These are phyloP conservation scores for Dentipellis fragilis DNA, from an alignment of 768 basidiomycete species.

Conservation along the genomic window DNA sequence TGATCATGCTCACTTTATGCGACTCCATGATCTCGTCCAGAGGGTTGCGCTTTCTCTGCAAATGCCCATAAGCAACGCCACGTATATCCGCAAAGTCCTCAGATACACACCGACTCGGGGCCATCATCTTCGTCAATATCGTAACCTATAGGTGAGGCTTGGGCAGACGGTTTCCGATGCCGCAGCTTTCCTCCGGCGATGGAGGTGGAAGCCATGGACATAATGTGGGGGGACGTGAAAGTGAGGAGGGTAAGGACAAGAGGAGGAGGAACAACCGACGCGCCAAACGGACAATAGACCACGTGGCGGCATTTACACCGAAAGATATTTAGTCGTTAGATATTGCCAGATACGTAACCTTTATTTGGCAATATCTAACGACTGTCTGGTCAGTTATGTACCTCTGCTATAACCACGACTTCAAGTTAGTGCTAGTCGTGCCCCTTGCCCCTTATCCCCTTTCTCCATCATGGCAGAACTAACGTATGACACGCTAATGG, in stretches of 20 bases:
- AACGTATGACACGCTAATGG: slow-evolving; percentile 64
- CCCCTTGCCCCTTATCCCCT: too few species aligned
- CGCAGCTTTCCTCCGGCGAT: neutral
- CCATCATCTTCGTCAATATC: slow-evolving; percentile 2
- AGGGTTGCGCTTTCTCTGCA: slow-evolving; percentile 46
- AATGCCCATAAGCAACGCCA: too few species aligned
- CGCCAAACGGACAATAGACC: too few species aligned
- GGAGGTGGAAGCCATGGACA: slow-evolving; percentile 2
- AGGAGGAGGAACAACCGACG: too few species aligned
- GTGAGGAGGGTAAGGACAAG: neutral
- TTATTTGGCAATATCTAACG: neutral
- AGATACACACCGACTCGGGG: slow-evolving; percentile 1
- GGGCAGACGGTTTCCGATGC: slow-evolving; percentile 5
- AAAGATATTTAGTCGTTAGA: neutral
- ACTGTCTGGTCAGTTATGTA: neutral
- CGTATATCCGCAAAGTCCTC: neutral
- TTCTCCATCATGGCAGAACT: slow-evolving; percentile 51
- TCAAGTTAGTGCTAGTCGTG: too few species aligned
- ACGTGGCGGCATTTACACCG: too few species aligned
- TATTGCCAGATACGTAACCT: neutral
- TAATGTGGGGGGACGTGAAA: neutral
- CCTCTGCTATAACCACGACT: neutral
- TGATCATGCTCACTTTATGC: slow-evolving; percentile 46
- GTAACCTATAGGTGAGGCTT: neutral
- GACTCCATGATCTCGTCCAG: slow-evolving; percentile 57